Conservation (phyloP, 2,329 filamentous ascomycete species). For the Fusarium sp. region DNA sequence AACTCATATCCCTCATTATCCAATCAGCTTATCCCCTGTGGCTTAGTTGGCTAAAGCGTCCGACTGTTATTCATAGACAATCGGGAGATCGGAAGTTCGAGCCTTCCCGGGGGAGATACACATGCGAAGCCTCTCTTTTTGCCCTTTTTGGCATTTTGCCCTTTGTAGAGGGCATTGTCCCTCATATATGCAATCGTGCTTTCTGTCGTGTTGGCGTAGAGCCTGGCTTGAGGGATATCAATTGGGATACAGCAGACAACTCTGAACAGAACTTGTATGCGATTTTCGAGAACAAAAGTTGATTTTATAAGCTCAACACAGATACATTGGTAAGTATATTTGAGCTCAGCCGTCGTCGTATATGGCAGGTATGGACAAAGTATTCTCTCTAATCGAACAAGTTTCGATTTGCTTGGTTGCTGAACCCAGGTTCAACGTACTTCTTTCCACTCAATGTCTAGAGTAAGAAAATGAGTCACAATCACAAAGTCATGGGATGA, state of each 20-base stretch:
- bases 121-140: not conserved
- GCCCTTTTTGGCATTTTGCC: not conserved
- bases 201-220: not conserved
- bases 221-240: not conserved
- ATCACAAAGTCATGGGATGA: not conserved
- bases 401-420: not conserved
- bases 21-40: constrained; percentile 42
- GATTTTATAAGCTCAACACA: not conserved
- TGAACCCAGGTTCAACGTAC: not conserved
- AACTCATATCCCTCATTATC: rapidly evolving
- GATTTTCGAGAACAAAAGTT: not conserved
- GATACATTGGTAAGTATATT: not conserved
- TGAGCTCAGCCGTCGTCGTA: not conserved
- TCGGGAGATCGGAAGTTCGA: constrained; percentile 51
- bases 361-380: too few species aligned
- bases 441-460: not conserved
- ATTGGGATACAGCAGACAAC: not conserved
- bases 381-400: not conserved
- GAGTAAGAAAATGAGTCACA: not conserved
- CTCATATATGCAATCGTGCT: not conserved
- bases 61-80: constrained; percentile 46
- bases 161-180: too few species aligned
- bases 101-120: constrained; percentile 47
- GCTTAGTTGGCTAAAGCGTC: constrained; percentile 47
- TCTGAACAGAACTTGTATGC: not conserved